phyloP scores from a whole-genome alignment of 108 stramenopile species.

The Cyclotella choctawhatcheeana region DNA sequence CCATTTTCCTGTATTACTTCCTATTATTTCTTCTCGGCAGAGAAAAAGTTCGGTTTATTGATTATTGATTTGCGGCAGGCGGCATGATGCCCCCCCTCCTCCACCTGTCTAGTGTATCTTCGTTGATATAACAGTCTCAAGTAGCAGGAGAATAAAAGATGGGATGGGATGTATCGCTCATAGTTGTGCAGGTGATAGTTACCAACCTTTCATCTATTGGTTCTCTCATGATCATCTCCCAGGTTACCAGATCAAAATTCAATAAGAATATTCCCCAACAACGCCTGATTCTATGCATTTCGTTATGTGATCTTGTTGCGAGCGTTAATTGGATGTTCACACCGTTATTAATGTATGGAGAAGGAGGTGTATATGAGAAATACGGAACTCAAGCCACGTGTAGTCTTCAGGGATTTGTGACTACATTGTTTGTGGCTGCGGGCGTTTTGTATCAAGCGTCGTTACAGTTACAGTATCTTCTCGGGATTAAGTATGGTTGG shows the following conservation, averaged over 20 bases:
- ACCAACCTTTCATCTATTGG: slow-evolving; percentile 8
- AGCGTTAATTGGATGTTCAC: neutral
- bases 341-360: neutral
- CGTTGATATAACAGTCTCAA: too few relatives aligned
- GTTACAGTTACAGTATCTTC: slow-evolving; percentile 7
- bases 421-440: neutral
- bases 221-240: slow-evolving; percentile 20
- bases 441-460: neutral
- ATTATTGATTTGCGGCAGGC: too few relatives aligned
- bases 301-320: slow-evolving; percentile 5
- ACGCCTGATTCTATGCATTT: slow-evolving; percentile 15
- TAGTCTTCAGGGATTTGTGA: neutral
- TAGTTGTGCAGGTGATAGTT: too few relatives aligned
- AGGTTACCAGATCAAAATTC: slow-evolving; percentile 1
- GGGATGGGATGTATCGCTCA: too few relatives aligned
- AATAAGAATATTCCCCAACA: slow-evolving; percentile 15
- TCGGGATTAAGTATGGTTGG: too few relatives aligned
- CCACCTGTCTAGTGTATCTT: too few relatives aligned
- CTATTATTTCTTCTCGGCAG: too few relatives aligned
- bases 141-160: too few relatives aligned
- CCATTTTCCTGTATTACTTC: too few relatives aligned
- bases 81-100: too few relatives aligned
- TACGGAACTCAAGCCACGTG: neutral
- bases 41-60: too few relatives aligned
- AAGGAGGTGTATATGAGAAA: neutral